Base-by-base conservation (phyloP, 768 basidiomycete species). In the Lepiota venenata region DNA sequence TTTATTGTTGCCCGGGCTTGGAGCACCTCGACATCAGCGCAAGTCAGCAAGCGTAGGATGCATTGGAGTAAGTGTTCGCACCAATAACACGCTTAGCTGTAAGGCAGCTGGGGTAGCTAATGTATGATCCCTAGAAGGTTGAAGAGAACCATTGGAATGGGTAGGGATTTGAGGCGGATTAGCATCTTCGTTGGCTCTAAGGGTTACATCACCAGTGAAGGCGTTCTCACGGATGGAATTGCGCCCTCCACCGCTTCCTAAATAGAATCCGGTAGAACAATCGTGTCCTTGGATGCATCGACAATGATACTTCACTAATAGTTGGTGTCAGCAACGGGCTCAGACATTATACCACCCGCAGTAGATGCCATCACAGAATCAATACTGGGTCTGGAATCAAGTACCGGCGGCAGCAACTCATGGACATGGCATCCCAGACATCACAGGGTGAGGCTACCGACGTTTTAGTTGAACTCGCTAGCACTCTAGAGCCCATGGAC, bases 21-120 rank as follows among this genome's bases (percentile, higher is more conserved):
- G 63, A 9, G 61, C 66, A 14, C 64, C 58, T 3, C 59, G 63
- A 1, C 65, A 63, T 32, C 64, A 68, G 0, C 69, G 64, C 6
- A 73, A 58, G 16, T 74, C 68, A 12, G 60, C 50, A 6, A 71
- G 64, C 18, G 68, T 69, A 3, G 68, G 72, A 44, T 10, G 57
- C n/a, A 39, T 52, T 14, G 25, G 63, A 37, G 12, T 64, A 12
- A 29, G 59, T 32, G 38, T 37, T 44, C 51, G 20, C 37, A 56
- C 36, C 6, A 57, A 20, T 9, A 52, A 43, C n/a, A 54, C 11
- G 3, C 48, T 39, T n/a, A 60, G 43, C 10, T 58, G 50, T 18
- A 54, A 55, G n/a, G 59, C 43, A 27, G 11, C 51, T 29, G 39
- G n/a, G 47, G 21, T 27, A 25, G 21, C 32, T 45, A 22, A 41